These are phyloP conservation scores for Sphaerulina populicola DNA, from an alignment of 2,329 filamentous ascomycete species.

Conservation along the genomic window DNA sequence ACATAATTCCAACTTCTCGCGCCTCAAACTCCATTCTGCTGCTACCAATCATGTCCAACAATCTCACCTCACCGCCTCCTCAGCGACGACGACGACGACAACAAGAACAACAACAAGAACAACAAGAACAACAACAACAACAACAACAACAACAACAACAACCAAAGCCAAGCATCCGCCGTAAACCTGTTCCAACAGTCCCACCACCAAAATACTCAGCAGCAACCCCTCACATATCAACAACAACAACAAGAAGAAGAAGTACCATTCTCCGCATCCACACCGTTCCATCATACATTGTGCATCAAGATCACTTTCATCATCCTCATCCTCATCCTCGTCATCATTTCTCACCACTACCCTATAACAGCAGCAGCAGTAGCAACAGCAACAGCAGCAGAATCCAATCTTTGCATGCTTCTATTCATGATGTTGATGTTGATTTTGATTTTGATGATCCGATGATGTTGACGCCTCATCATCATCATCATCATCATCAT, in stretches of 20 bases:
- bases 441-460: no score
- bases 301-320: no score
- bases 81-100: neutral
- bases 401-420: neutral
- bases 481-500: neutral
- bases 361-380: no score
- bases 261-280: no score
- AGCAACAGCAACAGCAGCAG: neutral
- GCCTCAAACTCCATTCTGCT: no score
- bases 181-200: neutral
- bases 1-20: neutral
- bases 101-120: neutral
- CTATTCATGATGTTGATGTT: neutral
- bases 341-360: no score
- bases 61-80: no score
- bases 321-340: neutral
- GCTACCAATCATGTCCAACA: neutral
- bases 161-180: neutral
- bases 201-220: no score
- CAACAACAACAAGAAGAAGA: neutral
- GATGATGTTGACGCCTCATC: no score
- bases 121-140: neutral
- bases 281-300: no score
- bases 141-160: neutral
- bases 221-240: neutral